A percentile compares a stretch with the other conserved stretches of the same genome.
These are phyloP conservation scores for Beauveria rudraprayagi DNA, from an alignment of 2,329 filamentous ascomycete genomes.

Conservation along the genomic window DNA sequence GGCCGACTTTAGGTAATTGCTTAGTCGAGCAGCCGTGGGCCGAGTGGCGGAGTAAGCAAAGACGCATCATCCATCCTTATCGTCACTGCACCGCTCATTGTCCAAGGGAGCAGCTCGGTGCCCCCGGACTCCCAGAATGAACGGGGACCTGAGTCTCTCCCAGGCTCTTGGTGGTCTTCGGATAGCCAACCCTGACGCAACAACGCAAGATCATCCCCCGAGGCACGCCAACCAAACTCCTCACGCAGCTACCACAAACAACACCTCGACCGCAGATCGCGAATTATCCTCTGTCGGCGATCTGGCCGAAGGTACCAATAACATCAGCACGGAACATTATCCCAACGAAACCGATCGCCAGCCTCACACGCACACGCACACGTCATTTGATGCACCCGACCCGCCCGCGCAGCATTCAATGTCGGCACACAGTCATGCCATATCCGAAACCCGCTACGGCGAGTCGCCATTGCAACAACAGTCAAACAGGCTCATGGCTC, in stretches of 20 bases:
- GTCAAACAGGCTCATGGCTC: not conserved
- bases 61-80: slow-evolving; percentile 7
- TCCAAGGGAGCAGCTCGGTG: slow-evolving; percentile 11
- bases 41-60: slow-evolving; percentile 7
- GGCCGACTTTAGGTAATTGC: too few species aligned
- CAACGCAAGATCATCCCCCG: slow-evolving; percentile 27
- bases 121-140: slow-evolving; percentile 51
- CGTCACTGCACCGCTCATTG: slow-evolving; percentile 12
- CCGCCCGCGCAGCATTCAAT: not conserved
- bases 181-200: slow-evolving; percentile 92
- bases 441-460: slow-evolving; percentile 13
- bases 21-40: not conserved
- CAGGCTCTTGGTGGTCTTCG: slow-evolving; percentile 88
- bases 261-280: not conserved
- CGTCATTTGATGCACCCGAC: not conserved
- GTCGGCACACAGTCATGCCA: not conserved
- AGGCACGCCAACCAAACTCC: slow-evolving; percentile 13
- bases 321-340: not conserved
- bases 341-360: not conserved
- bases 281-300: not conserved
- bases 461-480: slow-evolving; percentile 11
- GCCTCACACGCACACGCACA: not conserved
- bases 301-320: not conserved
- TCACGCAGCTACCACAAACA: not conserved
- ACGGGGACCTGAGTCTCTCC: slow-evolving; percentile 85